Conservation (phyloP, 306 rosid genomes). For the Vigna angularis region DNA sequence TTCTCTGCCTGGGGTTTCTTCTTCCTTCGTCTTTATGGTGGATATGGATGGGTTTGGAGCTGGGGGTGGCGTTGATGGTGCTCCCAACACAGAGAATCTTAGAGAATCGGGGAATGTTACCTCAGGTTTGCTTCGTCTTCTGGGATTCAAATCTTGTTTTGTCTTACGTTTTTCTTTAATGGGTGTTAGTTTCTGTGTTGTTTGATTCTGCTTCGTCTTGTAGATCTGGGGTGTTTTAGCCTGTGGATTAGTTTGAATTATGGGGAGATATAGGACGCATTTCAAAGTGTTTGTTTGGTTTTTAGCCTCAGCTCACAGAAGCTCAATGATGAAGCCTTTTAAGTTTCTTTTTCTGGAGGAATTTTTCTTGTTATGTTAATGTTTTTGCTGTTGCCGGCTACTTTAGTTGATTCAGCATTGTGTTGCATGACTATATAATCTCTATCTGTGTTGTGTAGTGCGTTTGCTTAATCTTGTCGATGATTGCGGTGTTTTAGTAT, state of each 20-base stretch:
- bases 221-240: conserved; percentile 50
- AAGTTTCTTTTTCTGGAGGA: neutral
- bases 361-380: neutral
- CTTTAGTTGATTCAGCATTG: neutral
- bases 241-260: conserved; percentile 26
- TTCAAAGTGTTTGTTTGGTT: conserved; percentile 17
- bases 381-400: conserved; percentile 33
- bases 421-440: conserved; percentile 1
- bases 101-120: conserved; percentile 64
- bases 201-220: conserved; percentile 21
- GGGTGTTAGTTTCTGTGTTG: conserved; percentile 12
- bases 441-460: neutral
- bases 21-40: conserved; percentile 46
- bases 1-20: conserved; percentile 39
- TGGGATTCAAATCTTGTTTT: neutral
- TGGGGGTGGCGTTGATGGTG: conserved; percentile 67
- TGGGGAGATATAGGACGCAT: conserved; percentile 4
- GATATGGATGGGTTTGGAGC: conserved; percentile 83
- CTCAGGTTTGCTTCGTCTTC: conserved; percentile 62
- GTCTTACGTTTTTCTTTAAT: neutral
- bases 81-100: conserved; percentile 66
- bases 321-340: conserved; percentile 3
- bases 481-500: neutral
- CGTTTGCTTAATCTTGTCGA: conserved; percentile 21
- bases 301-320: conserved; percentile 6